Evolutionary conservation across 2,329 filamentous ascomycete species (phyloP).

Genomic region (Fusarium keratoplasticum): DNA sequence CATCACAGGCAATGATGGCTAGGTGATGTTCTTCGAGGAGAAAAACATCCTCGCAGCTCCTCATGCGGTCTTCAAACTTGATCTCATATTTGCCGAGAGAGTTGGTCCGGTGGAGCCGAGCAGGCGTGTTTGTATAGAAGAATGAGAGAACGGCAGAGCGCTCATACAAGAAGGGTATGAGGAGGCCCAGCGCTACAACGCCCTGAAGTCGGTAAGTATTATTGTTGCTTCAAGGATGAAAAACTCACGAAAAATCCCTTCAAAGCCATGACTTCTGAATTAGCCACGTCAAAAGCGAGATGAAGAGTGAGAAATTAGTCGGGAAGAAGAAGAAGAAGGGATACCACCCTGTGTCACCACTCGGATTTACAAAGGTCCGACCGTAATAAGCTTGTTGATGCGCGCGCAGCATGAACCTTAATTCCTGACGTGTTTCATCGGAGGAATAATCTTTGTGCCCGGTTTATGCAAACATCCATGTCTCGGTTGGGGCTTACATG

Average conservation of each 20-base stretch:
- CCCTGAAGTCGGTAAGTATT: neutral
- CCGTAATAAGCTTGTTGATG: neutral
- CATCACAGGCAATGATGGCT: conserved; percentile 53
- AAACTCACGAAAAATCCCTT: conserved; percentile 15
- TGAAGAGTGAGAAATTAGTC: neutral
- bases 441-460: neutral
- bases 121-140: conserved; percentile 47
- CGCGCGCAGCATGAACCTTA: neutral
- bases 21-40: conserved; percentile 50
- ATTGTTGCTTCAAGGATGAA: neutral
- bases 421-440: neutral
- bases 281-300: neutral
- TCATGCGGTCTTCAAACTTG: conserved; percentile 52
- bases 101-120: conserved; percentile 43
- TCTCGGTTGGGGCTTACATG: neutral
- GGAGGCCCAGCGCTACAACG: conserved; percentile 15
- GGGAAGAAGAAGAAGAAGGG: neutral
- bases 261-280: conserved; percentile 6
- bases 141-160: conserved; percentile 26
- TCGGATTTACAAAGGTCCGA: neutral
- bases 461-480: neutral
- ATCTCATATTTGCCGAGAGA: conserved; percentile 44
- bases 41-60: conserved; percentile 55
- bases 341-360: neutral
- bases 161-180: conserved; percentile 26